Evolutionary conservation across 2,329 filamentous ascomycete species (phyloP).

Genomic region (Teratosphaeriaceae sp.): DNA sequence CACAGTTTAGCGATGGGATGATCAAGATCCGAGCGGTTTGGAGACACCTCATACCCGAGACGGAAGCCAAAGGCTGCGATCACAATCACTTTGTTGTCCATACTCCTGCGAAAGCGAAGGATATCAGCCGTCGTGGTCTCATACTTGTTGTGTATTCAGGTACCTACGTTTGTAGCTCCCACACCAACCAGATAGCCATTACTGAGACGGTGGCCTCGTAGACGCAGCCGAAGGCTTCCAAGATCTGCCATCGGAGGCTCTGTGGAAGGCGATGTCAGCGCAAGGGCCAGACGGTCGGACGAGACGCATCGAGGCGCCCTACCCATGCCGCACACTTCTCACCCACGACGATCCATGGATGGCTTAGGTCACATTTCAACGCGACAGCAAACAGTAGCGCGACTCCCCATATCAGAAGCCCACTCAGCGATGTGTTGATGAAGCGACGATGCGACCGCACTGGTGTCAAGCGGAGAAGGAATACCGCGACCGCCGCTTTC

Average conservation of each 20-base stretch:
- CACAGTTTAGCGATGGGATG: background rate
- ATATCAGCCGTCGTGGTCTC: too few relatives aligned
- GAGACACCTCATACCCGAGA: too few relatives aligned
- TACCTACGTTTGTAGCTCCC: constrained; percentile 6
- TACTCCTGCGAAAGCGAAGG: too few relatives aligned
- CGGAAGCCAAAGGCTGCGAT: constrained; percentile 11
- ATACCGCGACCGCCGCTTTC: constrained; percentile 3
- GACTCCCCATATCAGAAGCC: constrained; percentile 6
- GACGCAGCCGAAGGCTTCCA: constrained; percentile 3
- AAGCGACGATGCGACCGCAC: background rate
- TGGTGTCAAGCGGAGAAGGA: constrained; percentile 2
- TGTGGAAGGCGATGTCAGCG: background rate
- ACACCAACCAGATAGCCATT: constrained; percentile 10
- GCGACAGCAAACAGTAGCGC: constrained; percentile 9
- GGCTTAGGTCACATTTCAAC: constrained; percentile 9
- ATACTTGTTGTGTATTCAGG: too few relatives aligned
- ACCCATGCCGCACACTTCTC: background rate
- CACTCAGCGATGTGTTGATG: background rate
- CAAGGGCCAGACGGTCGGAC: background rate
- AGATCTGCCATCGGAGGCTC: constrained; percentile 4
- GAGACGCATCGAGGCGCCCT: background rate
- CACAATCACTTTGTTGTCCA: constrained; percentile 3
- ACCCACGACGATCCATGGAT: constrained; percentile 9
- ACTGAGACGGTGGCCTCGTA: constrained; percentile 4
- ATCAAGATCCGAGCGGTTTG: background rate